Conservation (phyloP, 2,329 filamentous ascomycete genomes). For the Fusarium haematococcum region DNA sequence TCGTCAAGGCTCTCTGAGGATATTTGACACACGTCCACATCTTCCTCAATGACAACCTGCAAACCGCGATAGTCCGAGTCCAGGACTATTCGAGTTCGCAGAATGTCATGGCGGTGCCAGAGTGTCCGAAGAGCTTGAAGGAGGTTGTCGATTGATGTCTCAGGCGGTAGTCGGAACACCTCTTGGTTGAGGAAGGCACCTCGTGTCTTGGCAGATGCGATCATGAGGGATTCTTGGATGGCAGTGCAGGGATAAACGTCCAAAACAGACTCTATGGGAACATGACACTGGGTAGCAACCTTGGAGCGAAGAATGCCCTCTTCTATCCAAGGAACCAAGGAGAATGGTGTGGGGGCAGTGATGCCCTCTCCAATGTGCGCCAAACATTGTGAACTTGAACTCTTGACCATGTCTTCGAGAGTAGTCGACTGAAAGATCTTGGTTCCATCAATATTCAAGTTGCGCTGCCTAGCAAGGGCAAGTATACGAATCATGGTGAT, state of each 20-base stretch:
- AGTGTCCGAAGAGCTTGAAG: no score
- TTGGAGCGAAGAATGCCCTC: background rate
- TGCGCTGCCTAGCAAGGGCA: background rate
- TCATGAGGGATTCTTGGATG: background rate
- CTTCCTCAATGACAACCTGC: background rate
- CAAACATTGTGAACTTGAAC: background rate
- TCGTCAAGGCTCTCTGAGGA: background rate
- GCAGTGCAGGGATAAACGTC: background rate
- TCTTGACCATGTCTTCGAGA: background rate
- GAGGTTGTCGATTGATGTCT: background rate
- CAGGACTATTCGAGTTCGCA: background rate
- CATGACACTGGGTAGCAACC: background rate
- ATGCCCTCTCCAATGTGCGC: background rate
- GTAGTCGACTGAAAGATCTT: background rate
- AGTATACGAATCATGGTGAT: background rate
- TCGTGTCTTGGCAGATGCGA: background rate
- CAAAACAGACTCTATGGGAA: background rate
- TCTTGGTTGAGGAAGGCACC: background rate
- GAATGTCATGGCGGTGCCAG: background rate
- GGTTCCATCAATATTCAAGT: background rate
- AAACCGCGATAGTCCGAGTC: background rate
- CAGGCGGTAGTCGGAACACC: background rate
- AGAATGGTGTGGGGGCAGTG: background rate
- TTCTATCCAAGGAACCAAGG: background rate
- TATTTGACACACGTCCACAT: background rate